phyloP scores from a whole-genome alignment of 1,284 basidiomycete species.

The Ganoderma leucocontextum region DNA sequence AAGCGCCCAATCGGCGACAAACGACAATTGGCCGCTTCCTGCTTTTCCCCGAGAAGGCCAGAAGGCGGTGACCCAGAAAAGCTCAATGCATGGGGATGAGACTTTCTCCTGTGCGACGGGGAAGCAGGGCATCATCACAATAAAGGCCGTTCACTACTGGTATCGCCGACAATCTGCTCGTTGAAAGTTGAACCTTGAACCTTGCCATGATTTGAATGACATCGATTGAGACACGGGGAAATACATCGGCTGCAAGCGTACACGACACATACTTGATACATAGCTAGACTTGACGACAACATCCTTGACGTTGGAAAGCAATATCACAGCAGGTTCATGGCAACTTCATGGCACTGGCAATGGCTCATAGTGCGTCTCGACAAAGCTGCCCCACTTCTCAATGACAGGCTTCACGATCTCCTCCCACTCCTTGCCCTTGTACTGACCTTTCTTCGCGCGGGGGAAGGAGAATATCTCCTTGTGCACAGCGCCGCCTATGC shows the following conservation, averaged over 20 bases:
- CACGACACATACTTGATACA: background rate
- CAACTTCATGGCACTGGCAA: background rate
- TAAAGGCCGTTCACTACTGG: background rate
- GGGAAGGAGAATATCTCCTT: constrained; percentile 80
- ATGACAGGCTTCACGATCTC: constrained; percentile 75
- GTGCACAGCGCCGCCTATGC: constrained; percentile 65
- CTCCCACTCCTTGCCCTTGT: constrained; percentile 76
- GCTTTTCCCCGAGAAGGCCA: background rate
- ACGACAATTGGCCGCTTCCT: constrained; percentile 2
- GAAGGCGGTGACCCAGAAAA: constrained; percentile 1
- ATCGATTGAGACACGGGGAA: background rate
- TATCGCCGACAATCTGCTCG: background rate
- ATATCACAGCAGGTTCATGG: constrained; percentile 8
- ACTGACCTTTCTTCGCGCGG: constrained; percentile 56
- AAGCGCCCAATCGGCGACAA: constrained; percentile 15
- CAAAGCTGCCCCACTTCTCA: constrained; percentile 76
- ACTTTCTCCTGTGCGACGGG: background rate
- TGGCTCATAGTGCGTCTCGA: constrained; percentile 43
- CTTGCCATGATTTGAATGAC: background rate
- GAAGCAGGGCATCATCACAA: background rate
- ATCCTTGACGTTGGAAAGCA: constrained; percentile 7
- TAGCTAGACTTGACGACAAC: background rate
- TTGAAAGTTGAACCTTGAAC: too few relatives aligned
- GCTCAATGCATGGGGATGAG: background rate
- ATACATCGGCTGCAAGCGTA: background rate